Base-by-base conservation (phyloP, 495 filamentous ascomycete genomes). In the Tetracladium setigerum region DNA sequence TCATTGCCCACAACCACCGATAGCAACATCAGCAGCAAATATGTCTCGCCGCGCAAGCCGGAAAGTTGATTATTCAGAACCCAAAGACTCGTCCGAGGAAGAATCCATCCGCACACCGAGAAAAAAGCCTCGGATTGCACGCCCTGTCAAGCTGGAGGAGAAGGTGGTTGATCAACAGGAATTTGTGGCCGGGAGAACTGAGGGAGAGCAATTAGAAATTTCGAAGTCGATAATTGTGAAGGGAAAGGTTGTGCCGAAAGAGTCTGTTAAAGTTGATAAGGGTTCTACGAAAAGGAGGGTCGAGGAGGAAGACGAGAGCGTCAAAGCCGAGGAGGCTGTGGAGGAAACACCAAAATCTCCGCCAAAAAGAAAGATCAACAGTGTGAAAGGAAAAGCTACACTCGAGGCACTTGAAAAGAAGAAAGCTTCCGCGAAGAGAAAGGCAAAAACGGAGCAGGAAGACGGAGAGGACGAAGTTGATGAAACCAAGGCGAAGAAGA, bases 41-140 rank as follows among this genome's bases (percentile, higher is more conserved):
- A 59, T 59, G 56, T 41, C 56, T 53, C 56, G 52, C 41, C 48
- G 49, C 50, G 35, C 48, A 8, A 50, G 34, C 15, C 52, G 41
- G 7, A 53, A 50, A 33, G 40, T 19, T 12, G 47, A 47, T 13
- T 41, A 14, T 9, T 22, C 22, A 39, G 18, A 22, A 8, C 6
- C 4, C 15, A n/a, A 39, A 55, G 10, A 32, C 32, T 22, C 32
- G 46, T 30, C 16, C 1, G 16, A 30, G 5, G 30, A 14, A 19
- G 15, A 17, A 8, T n/a, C 41, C 9, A 24, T 42, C 17, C 11
- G 38, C 10, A 47, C 45, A 10, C 52, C 56, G 5, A 55, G 42
- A 9, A 54, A 49, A 44, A 45, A 34, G 8, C 35, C 22, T 3
- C 22, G 22, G 7, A 27, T 7, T 27, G 22, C 35, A 18, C 46